Conservation (phyloP, 306 rosid species). For the Rosa lucieae region DNA sequence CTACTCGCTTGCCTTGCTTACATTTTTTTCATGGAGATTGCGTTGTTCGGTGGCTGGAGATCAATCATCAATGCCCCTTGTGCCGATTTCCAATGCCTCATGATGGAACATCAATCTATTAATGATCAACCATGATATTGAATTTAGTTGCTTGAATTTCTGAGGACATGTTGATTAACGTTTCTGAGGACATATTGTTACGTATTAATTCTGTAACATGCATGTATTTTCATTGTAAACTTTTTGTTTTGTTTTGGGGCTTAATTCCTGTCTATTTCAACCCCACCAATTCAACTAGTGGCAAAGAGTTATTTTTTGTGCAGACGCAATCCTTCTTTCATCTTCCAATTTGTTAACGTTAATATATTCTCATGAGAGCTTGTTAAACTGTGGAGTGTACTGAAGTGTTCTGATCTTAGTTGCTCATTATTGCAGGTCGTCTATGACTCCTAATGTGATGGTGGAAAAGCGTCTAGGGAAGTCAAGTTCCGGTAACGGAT, state of each 20-base stretch:
- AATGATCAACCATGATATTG: not conserved
- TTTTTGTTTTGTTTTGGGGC: not conserved
- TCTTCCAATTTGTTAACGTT: not conserved
- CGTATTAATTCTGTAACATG: not conserved
- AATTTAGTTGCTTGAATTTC: not conserved
- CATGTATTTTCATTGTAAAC: not conserved
- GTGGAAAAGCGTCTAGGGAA: not conserved
- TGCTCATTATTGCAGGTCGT: not conserved
- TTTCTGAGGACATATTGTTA: too few species aligned
- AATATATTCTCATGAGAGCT: not conserved
- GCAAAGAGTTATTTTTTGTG: not conserved
- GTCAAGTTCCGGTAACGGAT: not conserved
- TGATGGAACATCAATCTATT: not conserved
- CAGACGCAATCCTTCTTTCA: not conserved
- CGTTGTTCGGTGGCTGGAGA: slow-evolving; percentile 3
- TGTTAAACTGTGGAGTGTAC: not conserved
- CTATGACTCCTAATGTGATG: not conserved
- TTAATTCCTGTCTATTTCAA: not conserved
- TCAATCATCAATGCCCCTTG: not conserved
- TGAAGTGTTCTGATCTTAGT: not conserved
- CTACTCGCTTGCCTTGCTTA: slow-evolving; percentile 10
- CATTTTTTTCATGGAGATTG: slow-evolving; percentile 17
- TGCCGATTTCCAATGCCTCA: slow-evolving; percentile 11
- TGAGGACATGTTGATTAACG: not conserved
- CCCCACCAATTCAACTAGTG: not conserved